Percentiles rank a stretch among this genome's conserved stretches.
Evolutionary conservation across 495 filamentous ascomycete species (phyloP).

Genomic region (Acidomyces sp.): DNA sequence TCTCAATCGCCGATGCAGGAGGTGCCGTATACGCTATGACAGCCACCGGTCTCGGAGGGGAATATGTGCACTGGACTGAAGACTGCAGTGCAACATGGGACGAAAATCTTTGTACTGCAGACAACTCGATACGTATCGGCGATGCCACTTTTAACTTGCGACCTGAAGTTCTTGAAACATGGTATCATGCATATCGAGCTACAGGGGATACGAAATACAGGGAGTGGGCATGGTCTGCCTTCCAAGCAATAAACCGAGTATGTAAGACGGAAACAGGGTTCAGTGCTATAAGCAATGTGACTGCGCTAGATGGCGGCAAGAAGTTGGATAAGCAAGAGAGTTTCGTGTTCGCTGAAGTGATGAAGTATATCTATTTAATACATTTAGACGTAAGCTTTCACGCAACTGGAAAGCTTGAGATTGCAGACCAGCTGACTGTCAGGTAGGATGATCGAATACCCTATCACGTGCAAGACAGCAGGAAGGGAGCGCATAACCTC

Average conservation of each 20-base stretch:
- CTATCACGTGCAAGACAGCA: constrained; percentile 7
- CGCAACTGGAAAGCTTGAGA: neutral
- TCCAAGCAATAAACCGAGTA: constrained; percentile 4
- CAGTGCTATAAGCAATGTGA: constrained; percentile 11
- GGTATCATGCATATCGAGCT: constrained; percentile 18
- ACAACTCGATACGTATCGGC: constrained; percentile 8
- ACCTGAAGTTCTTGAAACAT: constrained; percentile 18
- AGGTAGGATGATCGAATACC: neutral
- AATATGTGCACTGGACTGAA: constrained; percentile 3
- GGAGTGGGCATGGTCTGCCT: constrained; percentile 17
- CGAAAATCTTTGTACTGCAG: constrained; percentile 2
- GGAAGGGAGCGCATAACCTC: constrained; percentile 7
- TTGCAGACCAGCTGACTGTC: neutral
- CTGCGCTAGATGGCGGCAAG: constrained; percentile 10
- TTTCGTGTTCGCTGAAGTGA: constrained; percentile 11
- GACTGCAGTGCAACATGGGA: neutral
- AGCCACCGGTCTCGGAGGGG: constrained; percentile 3
- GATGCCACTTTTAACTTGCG: constrained; percentile 8
- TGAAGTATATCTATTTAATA: constrained; percentile 18
- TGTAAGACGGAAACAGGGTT: constrained; percentile 10
- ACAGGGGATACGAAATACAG: constrained; percentile 15
- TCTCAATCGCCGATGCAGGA: constrained; percentile 25
- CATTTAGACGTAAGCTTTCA: constrained; percentile 9
- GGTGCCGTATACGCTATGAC: constrained; percentile 10
- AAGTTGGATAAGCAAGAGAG: constrained; percentile 14